These are phyloP conservation scores for Ceratocystis huliohia DNA, from an alignment of 2,329 filamentous ascomycete species.

Conservation along the genomic window DNA sequence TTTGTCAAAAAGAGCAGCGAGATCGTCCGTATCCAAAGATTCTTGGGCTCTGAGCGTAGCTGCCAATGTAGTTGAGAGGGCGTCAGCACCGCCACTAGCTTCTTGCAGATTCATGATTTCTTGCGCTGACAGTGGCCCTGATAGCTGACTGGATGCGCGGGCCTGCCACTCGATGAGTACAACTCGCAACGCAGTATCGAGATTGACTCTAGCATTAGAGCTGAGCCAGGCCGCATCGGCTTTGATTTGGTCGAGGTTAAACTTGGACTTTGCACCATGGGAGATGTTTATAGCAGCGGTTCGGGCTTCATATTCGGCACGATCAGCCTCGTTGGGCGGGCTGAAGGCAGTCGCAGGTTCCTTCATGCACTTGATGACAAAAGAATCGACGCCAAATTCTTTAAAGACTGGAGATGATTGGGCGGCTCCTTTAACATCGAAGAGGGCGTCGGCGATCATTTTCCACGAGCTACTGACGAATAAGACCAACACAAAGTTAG, in stretches of 20 bases:
- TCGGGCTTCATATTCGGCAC: constrained; percentile 64
- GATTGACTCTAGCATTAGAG: constrained; percentile 61
- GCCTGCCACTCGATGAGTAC: constrained; percentile 74
- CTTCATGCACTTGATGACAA: constrained; percentile 55
- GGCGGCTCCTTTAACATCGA: constrained; percentile 45
- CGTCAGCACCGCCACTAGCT: constrained; percentile 53
- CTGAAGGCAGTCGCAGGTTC: constrained; percentile 57
- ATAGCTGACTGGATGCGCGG: constrained; percentile 59
- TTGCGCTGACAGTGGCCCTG: constrained; percentile 60
- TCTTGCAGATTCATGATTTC: constrained; percentile 65
- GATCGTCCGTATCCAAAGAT: constrained; percentile 41
- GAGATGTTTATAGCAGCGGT: constrained; percentile 78
- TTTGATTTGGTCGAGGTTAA: constrained; percentile 69
- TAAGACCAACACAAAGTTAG: not conserved
- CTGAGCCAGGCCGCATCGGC: constrained; percentile 78
- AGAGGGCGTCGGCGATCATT: constrained; percentile 42
- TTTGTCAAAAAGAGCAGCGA: constrained; percentile 48
- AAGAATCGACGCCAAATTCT: constrained; percentile 57
- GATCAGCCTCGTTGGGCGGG: constrained; percentile 47
- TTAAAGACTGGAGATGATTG: constrained; percentile 43
- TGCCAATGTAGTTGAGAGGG: constrained; percentile 44
- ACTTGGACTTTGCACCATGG: constrained; percentile 51
- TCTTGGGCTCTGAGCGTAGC: constrained; percentile 38
- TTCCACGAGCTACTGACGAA: constrained; percentile 45
- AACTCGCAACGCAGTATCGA: constrained; percentile 68